A percentile compares a stretch with the other conserved stretches of the same genome.
Evolutionary conservation across 1,139 yeast species (phyloP).

Genomic region (Kodamaea arcana): DNA sequence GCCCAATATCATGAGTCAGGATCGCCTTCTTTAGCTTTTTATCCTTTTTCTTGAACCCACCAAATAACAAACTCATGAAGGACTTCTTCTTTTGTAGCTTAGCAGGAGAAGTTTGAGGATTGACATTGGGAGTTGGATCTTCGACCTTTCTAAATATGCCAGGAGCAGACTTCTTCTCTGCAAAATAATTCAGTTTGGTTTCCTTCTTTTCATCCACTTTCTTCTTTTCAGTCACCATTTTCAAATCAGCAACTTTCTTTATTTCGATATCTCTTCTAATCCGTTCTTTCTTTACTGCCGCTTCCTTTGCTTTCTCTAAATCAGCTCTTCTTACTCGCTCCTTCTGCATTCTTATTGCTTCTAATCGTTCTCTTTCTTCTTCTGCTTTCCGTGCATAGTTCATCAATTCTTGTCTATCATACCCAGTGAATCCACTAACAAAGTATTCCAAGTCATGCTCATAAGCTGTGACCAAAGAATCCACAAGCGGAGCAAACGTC

Average conservation of each 20-base stretch:
- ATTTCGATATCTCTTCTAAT: not conserved
- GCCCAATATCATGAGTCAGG: not conserved
- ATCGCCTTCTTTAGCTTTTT: not conserved
- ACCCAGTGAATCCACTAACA: slow-evolving; percentile 11
- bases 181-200: too few species aligned
- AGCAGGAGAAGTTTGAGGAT: too few species aligned
- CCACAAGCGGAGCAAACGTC: slow-evolving; percentile 20
- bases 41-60: slow-evolving; percentile 11
- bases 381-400: slow-evolving; percentile 2
- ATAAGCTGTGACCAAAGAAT: slow-evolving; percentile 20
- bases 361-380: slow-evolving; percentile 3
- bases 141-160: too few species aligned
- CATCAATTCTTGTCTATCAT: slow-evolving; percentile 7
- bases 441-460: slow-evolving; percentile 22
- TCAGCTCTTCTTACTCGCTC: not conserved
- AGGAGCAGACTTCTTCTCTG: too few species aligned
- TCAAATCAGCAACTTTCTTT: not conserved
- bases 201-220: not conserved
- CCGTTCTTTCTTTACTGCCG: slow-evolving; percentile 1
- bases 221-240: not conserved
- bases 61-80: slow-evolving; percentile 18
- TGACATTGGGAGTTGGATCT: too few species aligned
- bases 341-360: slow-evolving; percentile 1
- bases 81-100: slow-evolving; percentile 19
- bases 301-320: not conserved